Evolutionary conservation across 352 stramenopile genomes (phyloP).

Genomic region (Phytophthora vignae): DNA sequence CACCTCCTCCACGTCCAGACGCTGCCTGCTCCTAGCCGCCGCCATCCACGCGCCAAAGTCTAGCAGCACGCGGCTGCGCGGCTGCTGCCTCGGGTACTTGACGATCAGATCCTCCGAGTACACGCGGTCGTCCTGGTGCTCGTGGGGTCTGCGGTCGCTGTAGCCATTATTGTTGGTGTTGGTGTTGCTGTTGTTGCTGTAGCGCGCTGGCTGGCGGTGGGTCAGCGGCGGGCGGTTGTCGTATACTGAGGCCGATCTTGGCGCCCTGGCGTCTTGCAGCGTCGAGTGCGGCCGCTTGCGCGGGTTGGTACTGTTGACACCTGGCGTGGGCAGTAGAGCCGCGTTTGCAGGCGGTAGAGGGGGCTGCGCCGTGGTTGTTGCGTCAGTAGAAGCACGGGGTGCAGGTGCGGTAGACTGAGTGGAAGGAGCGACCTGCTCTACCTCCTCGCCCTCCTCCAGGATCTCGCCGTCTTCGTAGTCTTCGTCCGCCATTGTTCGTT

Average conservation of each 20-base stretch:
- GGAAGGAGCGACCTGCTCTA: constrained; percentile 10
- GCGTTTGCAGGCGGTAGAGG: constrained; percentile 12
- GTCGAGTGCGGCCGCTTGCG: constrained; percentile 31
- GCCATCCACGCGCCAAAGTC: constrained; percentile 81
- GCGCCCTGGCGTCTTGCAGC: not conserved
- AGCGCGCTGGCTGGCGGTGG: constrained; percentile 29
- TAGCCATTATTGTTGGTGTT: constrained; percentile 2
- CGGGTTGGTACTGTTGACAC: constrained; percentile 3
- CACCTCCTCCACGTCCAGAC: constrained; percentile 67
- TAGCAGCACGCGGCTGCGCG: constrained; percentile 69
- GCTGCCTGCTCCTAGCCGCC: constrained; percentile 46
- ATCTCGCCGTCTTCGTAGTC: constrained; percentile 84
- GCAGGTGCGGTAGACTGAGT: not conserved
- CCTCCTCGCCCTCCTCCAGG: constrained; percentile 69
- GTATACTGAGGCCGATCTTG: constrained; percentile 15
- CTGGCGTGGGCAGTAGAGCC: constrained; percentile 15
- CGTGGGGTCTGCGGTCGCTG: constrained; percentile 25
- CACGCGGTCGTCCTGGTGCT: constrained; percentile 46
- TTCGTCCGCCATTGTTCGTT: constrained; percentile 18
- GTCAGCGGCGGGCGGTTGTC: constrained; percentile 24
- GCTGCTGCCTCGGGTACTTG: constrained; percentile 72
- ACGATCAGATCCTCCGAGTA: constrained; percentile 74
- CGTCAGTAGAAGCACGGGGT: not conserved
- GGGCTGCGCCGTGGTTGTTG: not conserved
- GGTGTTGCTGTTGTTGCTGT: constrained; percentile 1